These are phyloP conservation scores for Phaeolepiota aurea DNA, from an alignment of 768 basidiomycete genomes.

Conservation along the genomic window DNA sequence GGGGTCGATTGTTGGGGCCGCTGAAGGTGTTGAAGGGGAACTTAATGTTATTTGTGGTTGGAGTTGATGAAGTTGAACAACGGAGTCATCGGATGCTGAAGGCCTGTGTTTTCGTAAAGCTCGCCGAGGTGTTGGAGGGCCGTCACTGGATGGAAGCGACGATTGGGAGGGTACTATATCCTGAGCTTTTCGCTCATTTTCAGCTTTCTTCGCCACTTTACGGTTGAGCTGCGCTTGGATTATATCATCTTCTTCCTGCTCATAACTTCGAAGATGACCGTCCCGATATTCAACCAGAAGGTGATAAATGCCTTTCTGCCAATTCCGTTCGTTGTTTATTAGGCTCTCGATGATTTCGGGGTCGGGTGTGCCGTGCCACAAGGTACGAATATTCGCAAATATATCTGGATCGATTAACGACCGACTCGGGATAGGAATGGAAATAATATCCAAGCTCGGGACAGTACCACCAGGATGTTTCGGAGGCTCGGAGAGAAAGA, in stretches of 20 bases:
- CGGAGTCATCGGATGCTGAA: conserved; percentile 14
- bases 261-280: conserved; percentile 63
- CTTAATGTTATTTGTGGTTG: background rate
- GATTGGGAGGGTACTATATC: conserved; percentile 16
- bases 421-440: conserved; percentile 52
- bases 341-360: conserved; percentile 66
- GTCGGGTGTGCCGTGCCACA: conserved; percentile 84
- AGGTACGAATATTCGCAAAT: conserved; percentile 78
- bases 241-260: conserved; percentile 54
- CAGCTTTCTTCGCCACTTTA: conserved; percentile 23
- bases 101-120: conserved; percentile 27
- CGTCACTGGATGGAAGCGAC: conserved; percentile 43
- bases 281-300: conserved; percentile 80
- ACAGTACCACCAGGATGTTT: conserved; percentile 32
- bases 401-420: conserved; percentile 83
- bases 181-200: conserved; percentile 7
- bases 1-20: background rate
- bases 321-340: conserved; percentile 60
- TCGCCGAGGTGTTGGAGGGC: conserved; percentile 55
- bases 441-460: conserved; percentile 60
- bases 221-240: conserved; percentile 25
- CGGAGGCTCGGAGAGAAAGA: conserved; percentile 52
- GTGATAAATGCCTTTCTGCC: conserved; percentile 96
- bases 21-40: background rate
- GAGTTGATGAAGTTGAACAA: conserved; percentile 2